Base-by-base conservation (phyloP, 805 yeast genomes). In the Cyberlindnera lachancei region DNA sequence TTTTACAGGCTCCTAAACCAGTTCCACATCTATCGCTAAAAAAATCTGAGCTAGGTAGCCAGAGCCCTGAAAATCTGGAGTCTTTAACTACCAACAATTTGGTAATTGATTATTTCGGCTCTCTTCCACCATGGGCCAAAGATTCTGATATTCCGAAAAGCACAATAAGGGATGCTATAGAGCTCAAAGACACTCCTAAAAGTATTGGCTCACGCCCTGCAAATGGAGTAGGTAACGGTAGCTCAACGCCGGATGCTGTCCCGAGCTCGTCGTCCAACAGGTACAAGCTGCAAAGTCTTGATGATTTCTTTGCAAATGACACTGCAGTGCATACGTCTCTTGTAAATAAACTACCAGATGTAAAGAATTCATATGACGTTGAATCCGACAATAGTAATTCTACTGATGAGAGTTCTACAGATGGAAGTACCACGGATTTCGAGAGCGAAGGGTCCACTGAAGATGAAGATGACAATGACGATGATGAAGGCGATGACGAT, bases 1-100 rank as follows among this genome's bases (percentile, higher is more conserved):
- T 86, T 29, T 59, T 85, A 16, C 90, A 82, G 46, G 88, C 83
- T 1, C 85, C 88, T 4, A 84, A 83, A 46, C 82, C 82, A 2
- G 63, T 67, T 1, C 84, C 90, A 13, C 31, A 53, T 5, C 53
- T 59, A 4, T 35, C 50, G 3, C 31, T 45, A 25, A 45, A 42
- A 17, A 42, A 34, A 13, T n/a, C n/a, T n/a, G n/a, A n/a, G n/a
- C n/a, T n/a, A n/a, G n/a, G n/a, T n/a, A n/a, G n/a, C n/a, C n/a
- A n/a, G n/a, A n/a, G n/a, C n/a, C n/a, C n/a, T n/a, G n/a, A n/a
- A n/a, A n/a, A n/a, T n/a, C n/a, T n/a, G n/a, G n/a, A n/a, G n/a
- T n/a, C n/a, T n/a, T n/a, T n/a, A n/a, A n/a, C n/a, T n/a, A n/a
- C n/a, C n/a, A n/a, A n/a, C n/a, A n/a, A n/a, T n/a, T n/a, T n/a